These are phyloP conservation scores for Penicillium sp. DNA, from an alignment of 2,329 filamentous ascomycete species.

Conservation along the genomic window DNA sequence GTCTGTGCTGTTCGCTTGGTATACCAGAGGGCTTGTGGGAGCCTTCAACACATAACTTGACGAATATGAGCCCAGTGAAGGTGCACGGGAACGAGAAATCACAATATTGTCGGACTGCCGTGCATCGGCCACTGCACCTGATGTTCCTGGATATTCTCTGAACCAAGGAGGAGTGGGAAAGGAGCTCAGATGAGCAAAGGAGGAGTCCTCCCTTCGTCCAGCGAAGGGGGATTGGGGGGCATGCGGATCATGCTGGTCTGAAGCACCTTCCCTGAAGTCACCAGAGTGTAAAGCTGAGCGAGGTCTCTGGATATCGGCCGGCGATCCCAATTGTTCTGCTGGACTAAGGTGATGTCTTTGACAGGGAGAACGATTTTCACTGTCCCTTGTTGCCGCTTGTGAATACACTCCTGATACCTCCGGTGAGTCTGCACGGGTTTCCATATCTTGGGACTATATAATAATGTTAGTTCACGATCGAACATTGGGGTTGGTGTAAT, in stretches of 20 bases:
- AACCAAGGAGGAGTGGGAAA: slow-evolving; percentile 60
- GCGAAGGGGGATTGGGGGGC: slow-evolving; percentile 22
- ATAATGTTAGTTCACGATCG: slow-evolving; percentile 9
- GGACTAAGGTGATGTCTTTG: slow-evolving; percentile 33
- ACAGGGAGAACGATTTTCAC: slow-evolving; percentile 15
- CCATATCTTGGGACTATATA: slow-evolving; percentile 8
- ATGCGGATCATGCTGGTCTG: slow-evolving; percentile 22
- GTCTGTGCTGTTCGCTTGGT: slow-evolving; percentile 82
- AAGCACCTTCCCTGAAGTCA: slow-evolving; percentile 53
- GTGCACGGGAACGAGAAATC: slow-evolving; percentile 46
- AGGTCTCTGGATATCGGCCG: slow-evolving; percentile 71
- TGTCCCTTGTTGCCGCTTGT: slow-evolving; percentile 12
- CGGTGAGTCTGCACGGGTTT: slow-evolving; percentile 3
- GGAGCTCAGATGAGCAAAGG: slow-evolving; percentile 35
- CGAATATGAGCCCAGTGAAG: slow-evolving; percentile 66
- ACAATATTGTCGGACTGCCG: slow-evolving; percentile 19
- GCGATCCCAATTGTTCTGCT: slow-evolving; percentile 50
- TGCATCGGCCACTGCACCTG: not conserved
- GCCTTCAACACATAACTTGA: slow-evolving; percentile 79
- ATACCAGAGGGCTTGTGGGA: slow-evolving; percentile 86
- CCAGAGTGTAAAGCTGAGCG: slow-evolving; percentile 67
- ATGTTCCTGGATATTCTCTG: slow-evolving; percentile 8
- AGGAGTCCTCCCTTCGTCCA: slow-evolving; percentile 11
- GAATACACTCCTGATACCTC: slow-evolving; percentile 24
- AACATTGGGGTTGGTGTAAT: not conserved